Base-by-base conservation (phyloP, 2,329 filamentous ascomycete genomes). In the Cercospora berteroae region DNA sequence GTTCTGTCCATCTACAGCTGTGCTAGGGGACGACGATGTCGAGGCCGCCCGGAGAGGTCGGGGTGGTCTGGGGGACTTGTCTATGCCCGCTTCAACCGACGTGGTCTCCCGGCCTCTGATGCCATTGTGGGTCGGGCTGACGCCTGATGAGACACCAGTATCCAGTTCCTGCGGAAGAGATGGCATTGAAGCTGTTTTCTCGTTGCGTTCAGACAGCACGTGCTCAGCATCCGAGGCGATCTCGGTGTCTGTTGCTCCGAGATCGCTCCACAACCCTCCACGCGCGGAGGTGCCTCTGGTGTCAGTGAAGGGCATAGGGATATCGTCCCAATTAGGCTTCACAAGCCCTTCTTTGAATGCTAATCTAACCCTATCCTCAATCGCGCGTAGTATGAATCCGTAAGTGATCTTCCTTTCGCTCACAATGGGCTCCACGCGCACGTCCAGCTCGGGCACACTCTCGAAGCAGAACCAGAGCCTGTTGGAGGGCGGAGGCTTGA, bases 321-420 rank as follows among this genome's bases (percentile, higher is more conserved):
- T 86, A 77, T 99, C 95, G 71, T 99, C 95, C 94, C 95, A 99
- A 76, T 96, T 96, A 0, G 95, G 95, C 65, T 90, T 83, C 2
- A 99, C 95, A 20, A 98, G 79, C 1, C 93, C 97, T 80, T 99
- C 95, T 9, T 91, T 92, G 68, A 99, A 86, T 8, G 97, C 93
- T 79, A 97, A 94, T 75, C 96, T 91, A 77, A 99, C 97, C 60
- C 93, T 87, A 75, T 91, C 96, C 79, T 99, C 95, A 67, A 99
- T 98, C 69, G 96, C 92, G 60, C 93, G 88, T 12, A 98, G 85
- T 64, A 99, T 95, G 67, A 97, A 87, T 1, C 90, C 92, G 79
- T 97, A 98, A 0, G 95, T 98, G 71, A 99, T 97, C 77, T 98
- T 94, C 66, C 94, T 88, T 13, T 93, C 91, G 81, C 94, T 97